phyloP scores from a whole-genome alignment of 2,329 filamentous ascomycete species.

The Penicillium sp. region DNA sequence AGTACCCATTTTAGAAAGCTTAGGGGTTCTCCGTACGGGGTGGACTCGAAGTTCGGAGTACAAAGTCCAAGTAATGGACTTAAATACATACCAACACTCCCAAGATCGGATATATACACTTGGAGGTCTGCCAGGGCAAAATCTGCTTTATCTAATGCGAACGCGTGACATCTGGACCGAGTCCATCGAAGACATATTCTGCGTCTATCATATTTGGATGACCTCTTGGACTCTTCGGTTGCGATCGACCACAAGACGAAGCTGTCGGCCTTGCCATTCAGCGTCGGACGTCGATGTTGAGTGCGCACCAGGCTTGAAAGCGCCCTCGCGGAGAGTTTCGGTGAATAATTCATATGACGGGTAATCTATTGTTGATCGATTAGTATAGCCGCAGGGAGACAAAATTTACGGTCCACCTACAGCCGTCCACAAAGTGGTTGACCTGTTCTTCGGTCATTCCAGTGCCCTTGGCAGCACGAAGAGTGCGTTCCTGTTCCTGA shows the following conservation, averaged over 20 bases:
- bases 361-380: constrained; percentile 51
- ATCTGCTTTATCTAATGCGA: not conserved
- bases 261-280: constrained; percentile 55
- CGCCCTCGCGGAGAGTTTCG: constrained; percentile 59
- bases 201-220: constrained; percentile 48
- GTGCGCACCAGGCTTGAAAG: constrained; percentile 47
- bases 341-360: constrained; percentile 72
- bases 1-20: too few relatives aligned
- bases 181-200: too few relatives aligned
- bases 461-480: constrained; percentile 65
- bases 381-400: constrained; percentile 1
- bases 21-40: too few relatives aligned
- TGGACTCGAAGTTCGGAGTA: too few relatives aligned
- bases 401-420: constrained; percentile 39
- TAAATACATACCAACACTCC: too few relatives aligned
- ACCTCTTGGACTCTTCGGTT: constrained; percentile 62
- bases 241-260: constrained; percentile 63
- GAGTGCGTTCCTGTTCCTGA: constrained; percentile 72
- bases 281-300: constrained; percentile 18
- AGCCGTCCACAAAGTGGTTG: constrained; percentile 70
- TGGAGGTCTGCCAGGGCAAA: not conserved
- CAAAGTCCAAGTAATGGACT: too few relatives aligned
- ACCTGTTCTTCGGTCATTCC: constrained; percentile 86
- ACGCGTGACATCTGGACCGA: too few relatives aligned
- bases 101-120: too few relatives aligned